A percentile compares a stretch with the other conserved stretches of the same genome.
phyloP scores from a whole-genome alignment of 2,329 filamentous ascomycete species.

The Westerdykella aurantiaca region DNA sequence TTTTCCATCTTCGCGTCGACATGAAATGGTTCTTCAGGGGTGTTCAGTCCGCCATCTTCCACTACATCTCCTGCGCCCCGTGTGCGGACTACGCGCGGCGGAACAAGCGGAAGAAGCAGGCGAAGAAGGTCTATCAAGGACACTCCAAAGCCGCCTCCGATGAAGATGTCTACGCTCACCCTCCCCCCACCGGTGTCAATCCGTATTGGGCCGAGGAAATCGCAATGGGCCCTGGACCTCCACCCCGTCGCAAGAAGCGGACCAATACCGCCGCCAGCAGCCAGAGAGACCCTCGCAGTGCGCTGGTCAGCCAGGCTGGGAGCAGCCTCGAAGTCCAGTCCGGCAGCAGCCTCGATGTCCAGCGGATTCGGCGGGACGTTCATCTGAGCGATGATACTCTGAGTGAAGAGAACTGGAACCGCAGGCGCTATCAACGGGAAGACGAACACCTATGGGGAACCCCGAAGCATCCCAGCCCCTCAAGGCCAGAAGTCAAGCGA shows the following conservation, averaged over 20 bases:
- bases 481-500: not conserved
- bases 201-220: slow-evolving; percentile 88
- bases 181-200: slow-evolving; percentile 78
- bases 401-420: slow-evolving; percentile 60
- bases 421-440: slow-evolving; percentile 73
- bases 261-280: slow-evolving; percentile 44
- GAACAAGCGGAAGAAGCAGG: slow-evolving; percentile 64
- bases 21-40: slow-evolving; percentile 42
- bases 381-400: slow-evolving; percentile 32
- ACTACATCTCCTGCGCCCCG: slow-evolving; percentile 70
- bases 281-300: slow-evolving; percentile 51
- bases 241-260: slow-evolving; percentile 53
- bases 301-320: slow-evolving; percentile 41
- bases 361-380: slow-evolving; percentile 13
- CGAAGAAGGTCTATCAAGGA: slow-evolving; percentile 44
- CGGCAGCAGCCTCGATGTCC: slow-evolving; percentile 31
- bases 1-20: slow-evolving; percentile 5
- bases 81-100: slow-evolving; percentile 67
- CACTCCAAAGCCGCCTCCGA: slow-evolving; percentile 60
- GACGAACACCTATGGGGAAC: slow-evolving; percentile 80
- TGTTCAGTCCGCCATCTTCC: slow-evolving; percentile 72
- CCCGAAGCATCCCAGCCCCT: slow-evolving; percentile 10
- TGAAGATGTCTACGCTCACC: slow-evolving; percentile 59
- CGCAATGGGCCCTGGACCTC: slow-evolving; percentile 67
- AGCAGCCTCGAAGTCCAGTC: slow-evolving; percentile 8